Evolutionary conservation across 306 rosid species (phyloP), one percentile per base, ranked within the genome.

Genomic region (Luffa acutangula): DNA sequence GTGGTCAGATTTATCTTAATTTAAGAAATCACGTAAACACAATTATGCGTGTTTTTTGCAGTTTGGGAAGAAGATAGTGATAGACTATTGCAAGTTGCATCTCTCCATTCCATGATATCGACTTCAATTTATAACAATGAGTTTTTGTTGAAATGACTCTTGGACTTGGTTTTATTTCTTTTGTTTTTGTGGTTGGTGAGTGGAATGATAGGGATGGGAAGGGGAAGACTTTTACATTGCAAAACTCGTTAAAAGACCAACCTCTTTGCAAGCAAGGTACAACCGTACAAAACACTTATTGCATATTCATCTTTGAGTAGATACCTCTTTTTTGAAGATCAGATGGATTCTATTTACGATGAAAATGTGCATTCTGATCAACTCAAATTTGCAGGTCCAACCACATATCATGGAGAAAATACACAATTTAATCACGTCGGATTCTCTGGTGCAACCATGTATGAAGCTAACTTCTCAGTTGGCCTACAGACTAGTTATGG

Each of bases 391-490:
- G 31, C 31, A 25, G 31, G 31, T 25, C 31, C 31, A 25, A 25
- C 31, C 31, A 25, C 31, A 0, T 25, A 52, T 51, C 80, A 78
- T 76, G 52, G 57, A 45, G 66, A 51, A 58, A 25, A 33, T 84
- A 66, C 75, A 58, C 58, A 81, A 66, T 33, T 53, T 4, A 48
- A 37, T 53, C 84, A 82, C 52, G 57, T 78, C 6, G 15, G 11
- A 46, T 84, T 62, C 53, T 36, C 85, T 34, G 9, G 80, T 46
- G 42, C 85, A 67, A 82, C 77, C 48, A 84, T 81, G 72, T 34
- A 73, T 74, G 53, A 79, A 52, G 4, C 71, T 7, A 58, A 21
- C 31, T 20, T 52, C 57, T 52, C 65, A 21, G 34, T 9, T 20
- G 69, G 73, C 75, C 75, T 81, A 79, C 67, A 2, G 67, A 49